Conservation (phyloP, 352 stramenopile species). For the Phytopythium aichiense region DNA sequence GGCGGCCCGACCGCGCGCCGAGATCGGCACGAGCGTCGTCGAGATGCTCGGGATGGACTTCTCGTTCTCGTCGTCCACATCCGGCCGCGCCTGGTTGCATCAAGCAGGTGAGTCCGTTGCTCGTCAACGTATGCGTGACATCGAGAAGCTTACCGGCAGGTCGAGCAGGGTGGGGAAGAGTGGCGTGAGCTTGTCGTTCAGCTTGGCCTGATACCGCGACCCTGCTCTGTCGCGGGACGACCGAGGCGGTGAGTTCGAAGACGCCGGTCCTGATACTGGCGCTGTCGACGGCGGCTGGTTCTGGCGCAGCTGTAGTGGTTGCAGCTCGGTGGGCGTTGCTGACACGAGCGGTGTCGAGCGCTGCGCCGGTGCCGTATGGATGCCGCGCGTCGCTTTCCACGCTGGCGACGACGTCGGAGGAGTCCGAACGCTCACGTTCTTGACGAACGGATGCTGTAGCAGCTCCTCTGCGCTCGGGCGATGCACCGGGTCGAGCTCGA, state of each 20-base stretch:
- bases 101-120: neutral
- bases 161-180: conserved; percentile 6
- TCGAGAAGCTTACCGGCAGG: neutral
- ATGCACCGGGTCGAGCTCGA: conserved; percentile 42
- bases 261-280: neutral
- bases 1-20: neutral
- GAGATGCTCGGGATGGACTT: conserved; percentile 5
- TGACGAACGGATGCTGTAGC: conserved; percentile 88
- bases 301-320: neutral
- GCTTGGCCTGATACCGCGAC: neutral
- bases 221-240: neutral
- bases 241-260: neutral
- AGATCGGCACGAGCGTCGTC: neutral
- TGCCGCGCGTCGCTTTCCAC: conserved; percentile 2
- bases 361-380: neutral
- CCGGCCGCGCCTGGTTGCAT: neutral
- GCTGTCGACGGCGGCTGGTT: neutral
- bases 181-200: conserved; percentile 2
- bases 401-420: neutral
- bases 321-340: neutral
- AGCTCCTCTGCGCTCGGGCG: conserved; percentile 87
- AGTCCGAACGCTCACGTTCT: neutral
- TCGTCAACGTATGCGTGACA: neutral
- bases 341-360: neutral
- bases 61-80: conserved; percentile 6